A percentile compares a stretch with the other conserved stretches of the same genome.
Conservation (phyloP, 2,329 filamentous ascomycete genomes). For the Aureobasidium sp. region DNA sequence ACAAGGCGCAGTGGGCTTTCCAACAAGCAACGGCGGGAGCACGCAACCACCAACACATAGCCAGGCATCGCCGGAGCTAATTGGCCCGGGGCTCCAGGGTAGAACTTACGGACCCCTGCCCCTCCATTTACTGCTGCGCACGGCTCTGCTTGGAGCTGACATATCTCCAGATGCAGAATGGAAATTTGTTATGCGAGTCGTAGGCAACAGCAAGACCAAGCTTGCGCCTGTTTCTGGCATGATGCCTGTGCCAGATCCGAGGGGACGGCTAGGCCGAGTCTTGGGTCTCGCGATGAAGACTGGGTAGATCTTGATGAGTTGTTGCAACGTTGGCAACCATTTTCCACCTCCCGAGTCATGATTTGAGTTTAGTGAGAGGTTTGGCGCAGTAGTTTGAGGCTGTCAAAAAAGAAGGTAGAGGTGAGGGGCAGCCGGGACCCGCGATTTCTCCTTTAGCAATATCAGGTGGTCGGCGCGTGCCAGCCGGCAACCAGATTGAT, state of each 20-base stretch:
- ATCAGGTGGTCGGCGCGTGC: slow-evolving; percentile 8
- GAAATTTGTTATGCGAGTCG: background rate
- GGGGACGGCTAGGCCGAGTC: background rate
- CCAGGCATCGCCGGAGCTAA: slow-evolving; percentile 2
- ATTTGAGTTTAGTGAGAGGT: slow-evolving; percentile 10
- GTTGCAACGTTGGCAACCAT: background rate
- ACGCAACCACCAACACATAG: slow-evolving; percentile 13
- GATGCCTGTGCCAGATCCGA: background rate
- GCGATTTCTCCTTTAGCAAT: slow-evolving; percentile 10
- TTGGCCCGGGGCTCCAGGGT: slow-evolving; percentile 10
- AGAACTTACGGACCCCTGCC: slow-evolving; percentile 12
- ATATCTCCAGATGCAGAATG: slow-evolving; percentile 6
- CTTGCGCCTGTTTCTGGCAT: background rate
- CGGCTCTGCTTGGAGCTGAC: slow-evolving; percentile 8
- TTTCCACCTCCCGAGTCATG: background rate
- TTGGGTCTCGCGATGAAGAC: background rate
- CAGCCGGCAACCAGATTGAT: slow-evolving; percentile 3
- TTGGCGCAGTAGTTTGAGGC: slow-evolving; percentile 11
- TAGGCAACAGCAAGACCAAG: background rate
- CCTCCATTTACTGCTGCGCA: slow-evolving; percentile 9
- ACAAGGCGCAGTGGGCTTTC: slow-evolving; percentile 14
- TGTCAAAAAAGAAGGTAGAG: slow-evolving; percentile 12
- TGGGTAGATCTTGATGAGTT: slow-evolving; percentile 9
- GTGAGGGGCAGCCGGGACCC: slow-evolving; percentile 12
- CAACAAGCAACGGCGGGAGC: slow-evolving; percentile 13